Evolutionary conservation across 306 rosid species (phyloP).

Genomic region (Lagenaria siceraria): DNA sequence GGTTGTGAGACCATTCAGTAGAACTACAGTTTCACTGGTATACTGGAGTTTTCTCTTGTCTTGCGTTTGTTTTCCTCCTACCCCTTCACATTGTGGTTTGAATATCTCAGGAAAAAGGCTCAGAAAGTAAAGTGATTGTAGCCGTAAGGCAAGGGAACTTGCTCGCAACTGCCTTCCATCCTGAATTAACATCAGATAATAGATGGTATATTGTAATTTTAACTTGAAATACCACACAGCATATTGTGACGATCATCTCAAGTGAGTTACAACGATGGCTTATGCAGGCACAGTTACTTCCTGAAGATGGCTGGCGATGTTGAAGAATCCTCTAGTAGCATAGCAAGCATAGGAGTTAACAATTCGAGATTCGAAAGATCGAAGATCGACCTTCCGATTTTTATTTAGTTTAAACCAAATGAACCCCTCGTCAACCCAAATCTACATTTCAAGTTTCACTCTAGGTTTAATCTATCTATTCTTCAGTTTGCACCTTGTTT

Average conservation of each 20-base stretch:
- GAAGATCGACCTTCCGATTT: slow-evolving; percentile 63
- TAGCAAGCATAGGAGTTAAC: slow-evolving; percentile 20
- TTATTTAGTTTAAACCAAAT: slow-evolving; percentile 22
- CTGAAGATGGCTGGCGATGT: slow-evolving; percentile 48
- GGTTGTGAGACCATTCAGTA: background rate
- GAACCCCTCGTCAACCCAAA: background rate
- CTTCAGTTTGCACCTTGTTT: background rate
- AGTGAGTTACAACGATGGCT: slow-evolving; percentile 16
- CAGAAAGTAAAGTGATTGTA: slow-evolving; percentile 58
- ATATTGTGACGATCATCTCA: background rate
- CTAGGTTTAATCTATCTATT: background rate
- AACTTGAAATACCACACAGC: background rate
- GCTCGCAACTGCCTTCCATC: slow-evolving; percentile 91
- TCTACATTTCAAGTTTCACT: background rate
- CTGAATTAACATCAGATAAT: slow-evolving; percentile 88
- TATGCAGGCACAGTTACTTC: slow-evolving; percentile 93
- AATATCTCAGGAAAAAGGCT: slow-evolving; percentile 41
- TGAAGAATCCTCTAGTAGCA: slow-evolving; percentile 53
- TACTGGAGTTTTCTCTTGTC: background rate
- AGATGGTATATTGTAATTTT: slow-evolving; percentile 49
- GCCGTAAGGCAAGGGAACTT: slow-evolving; percentile 86
- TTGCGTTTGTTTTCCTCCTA: background rate
- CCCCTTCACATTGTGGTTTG: slow-evolving; percentile 11
- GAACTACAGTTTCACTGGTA: background rate
- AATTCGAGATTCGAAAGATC: slow-evolving; percentile 19